Percentiles rank a stretch among this genome's conserved stretches.
Evolutionary conservation across 805 yeast species (phyloP).

Genomic region (Kodamaea kaohsiungensis): DNA sequence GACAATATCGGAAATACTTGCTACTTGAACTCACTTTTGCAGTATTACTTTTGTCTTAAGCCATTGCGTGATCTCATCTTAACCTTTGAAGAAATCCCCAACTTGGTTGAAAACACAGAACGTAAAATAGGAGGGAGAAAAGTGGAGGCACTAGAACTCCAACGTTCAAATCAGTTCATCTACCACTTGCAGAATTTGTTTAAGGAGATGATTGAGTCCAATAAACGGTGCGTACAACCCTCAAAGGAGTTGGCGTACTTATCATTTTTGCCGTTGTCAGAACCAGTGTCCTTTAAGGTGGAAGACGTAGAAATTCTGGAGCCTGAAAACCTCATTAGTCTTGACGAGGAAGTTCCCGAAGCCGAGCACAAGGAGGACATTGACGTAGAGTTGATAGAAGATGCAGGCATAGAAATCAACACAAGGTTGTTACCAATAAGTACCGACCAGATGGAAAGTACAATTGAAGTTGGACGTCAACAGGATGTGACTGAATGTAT

Average conservation of each 20-base stretch:
- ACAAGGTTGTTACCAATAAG: slow-evolving; percentile 37
- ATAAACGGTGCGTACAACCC: slow-evolving; percentile 71
- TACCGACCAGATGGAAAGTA: slow-evolving; percentile 68
- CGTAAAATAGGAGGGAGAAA: slow-evolving; percentile 85
- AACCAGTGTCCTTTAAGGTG: slow-evolving; percentile 58
- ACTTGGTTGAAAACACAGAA: slow-evolving; percentile 13
- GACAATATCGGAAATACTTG: slow-evolving; percentile 90
- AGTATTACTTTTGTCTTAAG: slow-evolving; percentile 82
- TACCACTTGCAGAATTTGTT: slow-evolving; percentile 71
- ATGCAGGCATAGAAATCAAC: slow-evolving; percentile 6
- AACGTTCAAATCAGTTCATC: slow-evolving; percentile 80
- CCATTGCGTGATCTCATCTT: slow-evolving; percentile 74
- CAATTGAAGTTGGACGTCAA: slow-evolving; percentile 83
- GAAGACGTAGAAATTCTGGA: slow-evolving; percentile 15
- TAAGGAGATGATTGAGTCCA: slow-evolving; percentile 63
- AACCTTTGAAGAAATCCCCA: slow-evolving; percentile 45
- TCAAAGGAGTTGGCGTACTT: slow-evolving; percentile 81
- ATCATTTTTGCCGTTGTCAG: slow-evolving; percentile 75
- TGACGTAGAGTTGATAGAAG: slow-evolving; percentile 7
- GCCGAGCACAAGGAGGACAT: slow-evolving; percentile 12
- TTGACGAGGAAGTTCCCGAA: slow-evolving; percentile 9
- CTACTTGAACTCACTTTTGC: slow-evolving; percentile 79
- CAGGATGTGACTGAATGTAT: slow-evolving; percentile 98
- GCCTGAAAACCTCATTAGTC: slow-evolving; percentile 11
- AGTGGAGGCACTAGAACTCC: slow-evolving; percentile 76